Base-by-base conservation (phyloP, 768 basidiomycete species). In the Hygrophorus russula region DNA sequence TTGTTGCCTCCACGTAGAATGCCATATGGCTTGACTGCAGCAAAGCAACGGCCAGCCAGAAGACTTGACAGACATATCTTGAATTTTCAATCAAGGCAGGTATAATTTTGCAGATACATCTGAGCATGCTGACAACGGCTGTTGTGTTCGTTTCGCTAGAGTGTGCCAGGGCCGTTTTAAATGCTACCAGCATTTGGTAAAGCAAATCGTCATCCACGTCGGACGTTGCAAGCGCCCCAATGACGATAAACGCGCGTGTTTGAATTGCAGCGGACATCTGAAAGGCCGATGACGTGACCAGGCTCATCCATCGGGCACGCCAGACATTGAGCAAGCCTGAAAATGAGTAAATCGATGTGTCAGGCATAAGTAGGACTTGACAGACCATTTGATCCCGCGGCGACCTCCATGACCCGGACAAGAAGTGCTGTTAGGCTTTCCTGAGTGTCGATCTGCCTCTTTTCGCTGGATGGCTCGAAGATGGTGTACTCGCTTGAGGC, bases 191-290 rank as follows among this genome's bases (percentile, higher is more conserved):
- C 61, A 94, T 89, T 56, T 96, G 92, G 53, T 93, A 94, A 42
- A 94, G 67, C 50, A 92, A 77, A 56, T 96, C 92, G 48, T 93
- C 92, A 50, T 96, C 92, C 33, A 92, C 84, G 18, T 91, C 87
- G 2, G 82, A 73, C 3, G 75, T 75, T 12, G 87, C 81, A n/a
- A 93, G 70, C n/a, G 74, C 70, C 3, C 86, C 86, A 7, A 96
- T 72, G 2, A 83, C 78, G 27, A 85, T 74, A 58, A 93, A 94
- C 0, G 89, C 85, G 8, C 88, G 79, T 19, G 83, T 78, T 56
- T 94, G 92, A n/a, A 91, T 76, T 2, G 83, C 79, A 0, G 88
- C 82, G 3, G 86, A 88, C 37, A 83, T 73, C 54, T 94, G 92
- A 65, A 94, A 94, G 15, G 91, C 89, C 0, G 85, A 86, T 1